phyloP scores from a whole-genome alignment of 208 protist genomes.

The Crithidia expoeki region DNA sequence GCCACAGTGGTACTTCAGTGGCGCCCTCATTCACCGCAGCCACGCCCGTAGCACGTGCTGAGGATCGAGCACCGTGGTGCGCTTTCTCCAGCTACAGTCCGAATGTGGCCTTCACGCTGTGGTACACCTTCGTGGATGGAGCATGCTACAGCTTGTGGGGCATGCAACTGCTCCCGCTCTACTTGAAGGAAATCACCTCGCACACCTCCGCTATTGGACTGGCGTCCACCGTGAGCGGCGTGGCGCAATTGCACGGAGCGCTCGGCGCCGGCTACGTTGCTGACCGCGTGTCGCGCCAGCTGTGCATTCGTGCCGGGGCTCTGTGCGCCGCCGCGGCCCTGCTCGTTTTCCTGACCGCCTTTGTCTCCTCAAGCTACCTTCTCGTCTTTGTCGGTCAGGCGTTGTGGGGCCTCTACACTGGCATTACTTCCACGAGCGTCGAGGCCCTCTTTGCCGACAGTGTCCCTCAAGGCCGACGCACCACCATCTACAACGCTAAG shows the following conservation, averaged over 20 bases:
- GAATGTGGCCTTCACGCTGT: conserved; percentile 46
- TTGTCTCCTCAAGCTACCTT: not conserved
- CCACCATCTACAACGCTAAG: conserved; percentile 67
- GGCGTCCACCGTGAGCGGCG: conserved; percentile 31
- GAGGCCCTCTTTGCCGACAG: conserved; percentile 76
- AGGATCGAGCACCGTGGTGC: not conserved
- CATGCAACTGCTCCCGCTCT: conserved; percentile 46
- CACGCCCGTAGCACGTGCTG: not conserved
- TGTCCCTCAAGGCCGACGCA: conserved; percentile 41
- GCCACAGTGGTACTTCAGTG: too few species aligned
- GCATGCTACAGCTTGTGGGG: conserved; percentile 56
- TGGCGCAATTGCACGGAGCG: conserved; percentile 49
- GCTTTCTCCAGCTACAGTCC: conserved; percentile 26
- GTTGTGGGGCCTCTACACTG: conserved; percentile 57
- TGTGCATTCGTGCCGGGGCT: conserved; percentile 32
- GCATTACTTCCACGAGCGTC: conserved; percentile 43
- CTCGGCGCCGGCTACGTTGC: conserved; percentile 25
- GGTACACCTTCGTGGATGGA: conserved; percentile 58
- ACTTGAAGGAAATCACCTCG: conserved; percentile 33
- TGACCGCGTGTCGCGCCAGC: conserved; percentile 27
- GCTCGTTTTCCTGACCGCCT: conserved; percentile 23
- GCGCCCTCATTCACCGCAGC: too few species aligned
- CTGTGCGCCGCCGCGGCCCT: conserved; percentile 31
- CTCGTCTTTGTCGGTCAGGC: conserved; percentile 32
- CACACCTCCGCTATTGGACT: conserved; percentile 31